phyloP scores from a whole-genome alignment of 2,329 filamentous ascomycete genomes.

The Parasarocladium wereldwijsianum region DNA sequence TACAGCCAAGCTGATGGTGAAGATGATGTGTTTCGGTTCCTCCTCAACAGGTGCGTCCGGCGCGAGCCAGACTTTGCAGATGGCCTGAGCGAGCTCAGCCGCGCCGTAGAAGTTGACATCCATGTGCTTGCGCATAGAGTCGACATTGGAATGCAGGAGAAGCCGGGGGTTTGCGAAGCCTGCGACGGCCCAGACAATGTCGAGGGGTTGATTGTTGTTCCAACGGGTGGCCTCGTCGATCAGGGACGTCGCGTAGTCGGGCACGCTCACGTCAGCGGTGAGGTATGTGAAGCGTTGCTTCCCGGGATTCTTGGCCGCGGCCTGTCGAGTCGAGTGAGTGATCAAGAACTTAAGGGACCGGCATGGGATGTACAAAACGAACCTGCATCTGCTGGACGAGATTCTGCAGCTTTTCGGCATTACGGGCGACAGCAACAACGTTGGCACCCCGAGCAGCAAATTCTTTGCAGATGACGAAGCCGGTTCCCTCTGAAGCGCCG shows the following conservation, averaged over 20 bases:
- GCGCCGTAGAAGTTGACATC: conserved; percentile 84
- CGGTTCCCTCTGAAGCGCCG: conserved; percentile 87
- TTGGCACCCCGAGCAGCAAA: conserved; percentile 75
- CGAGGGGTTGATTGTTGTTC: conserved; percentile 61
- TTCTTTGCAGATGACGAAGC: conserved; percentile 56
- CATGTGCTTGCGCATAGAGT: conserved; percentile 63
- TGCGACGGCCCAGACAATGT: conserved; percentile 85
- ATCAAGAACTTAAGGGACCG: conserved; percentile 3
- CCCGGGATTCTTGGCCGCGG: conserved; percentile 47
- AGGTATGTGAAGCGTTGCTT: conserved; percentile 73
- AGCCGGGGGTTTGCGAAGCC: conserved; percentile 61
- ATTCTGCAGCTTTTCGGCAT: conserved; percentile 55
- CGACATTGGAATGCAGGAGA: conserved; percentile 59
- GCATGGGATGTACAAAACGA: conserved; percentile 8
- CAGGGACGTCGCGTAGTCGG: conserved; percentile 54
- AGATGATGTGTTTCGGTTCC: conserved; percentile 63
- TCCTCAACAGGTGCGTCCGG: conserved; percentile 25
- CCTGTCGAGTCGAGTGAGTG: conserved; percentile 29
- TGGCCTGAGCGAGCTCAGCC: conserved; percentile 72
- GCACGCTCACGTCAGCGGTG: conserved; percentile 62
- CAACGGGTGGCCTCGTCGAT: conserved; percentile 59
- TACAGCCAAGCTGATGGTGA: conserved; percentile 66
- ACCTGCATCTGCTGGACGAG: conserved; percentile 54
- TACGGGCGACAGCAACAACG: conserved; percentile 72
- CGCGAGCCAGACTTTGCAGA: conserved; percentile 59